These are phyloP conservation scores for Suhomyces coccinellae DNA, from an alignment of 1,139 yeast genomes.

Conservation along the genomic window DNA sequence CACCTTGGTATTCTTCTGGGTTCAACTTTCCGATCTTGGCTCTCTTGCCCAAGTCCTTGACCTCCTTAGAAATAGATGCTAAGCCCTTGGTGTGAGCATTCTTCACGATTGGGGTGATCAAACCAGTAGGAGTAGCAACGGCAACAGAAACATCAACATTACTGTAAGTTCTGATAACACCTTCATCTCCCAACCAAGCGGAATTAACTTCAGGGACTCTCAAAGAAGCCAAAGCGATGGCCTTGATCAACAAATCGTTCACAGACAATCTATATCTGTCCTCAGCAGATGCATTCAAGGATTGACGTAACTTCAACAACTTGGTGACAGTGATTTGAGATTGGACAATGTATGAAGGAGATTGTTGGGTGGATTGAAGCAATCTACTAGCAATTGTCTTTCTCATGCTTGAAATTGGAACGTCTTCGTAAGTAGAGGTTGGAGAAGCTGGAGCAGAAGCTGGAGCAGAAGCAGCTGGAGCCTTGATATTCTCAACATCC, in stretches of 20 bases:
- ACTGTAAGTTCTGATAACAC: constrained; percentile 87
- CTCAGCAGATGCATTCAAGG: constrained; percentile 81
- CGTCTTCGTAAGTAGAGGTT: constrained; percentile 68
- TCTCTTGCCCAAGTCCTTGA: constrained; percentile 93
- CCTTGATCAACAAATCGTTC: constrained; percentile 92
- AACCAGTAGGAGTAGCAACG: constrained; percentile 96
- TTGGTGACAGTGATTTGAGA: constrained; percentile 85
- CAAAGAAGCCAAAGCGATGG: constrained; percentile 83
- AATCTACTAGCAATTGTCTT: constrained; percentile 89
- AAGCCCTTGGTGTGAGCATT: constrained; percentile 88
- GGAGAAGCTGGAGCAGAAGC: constrained; percentile 45
- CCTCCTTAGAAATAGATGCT: constrained; percentile 72
- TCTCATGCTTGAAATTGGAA: constrained; percentile 90
- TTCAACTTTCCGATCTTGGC: constrained; percentile 89
- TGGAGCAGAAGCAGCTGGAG: constrained; percentile 46
- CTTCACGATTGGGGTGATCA: constrained; percentile 92
- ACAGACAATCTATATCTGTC: constrained; percentile 91
- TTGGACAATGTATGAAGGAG: constrained; percentile 91
- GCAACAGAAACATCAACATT: constrained; percentile 97
- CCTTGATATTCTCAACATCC: constrained; percentile 75
- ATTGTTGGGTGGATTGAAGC: constrained; percentile 77
- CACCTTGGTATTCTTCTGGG: constrained; percentile 99
- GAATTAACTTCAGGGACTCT: constrained; percentile 95
- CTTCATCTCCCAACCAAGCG: constrained; percentile 87
- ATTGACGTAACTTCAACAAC: constrained; percentile 86